A percentile compares a stretch with the other conserved stretches of the same genome.
Evolutionary conservation across 139 green algal species (phyloP).

Genomic region (Chlamydomonas sp.): DNA sequence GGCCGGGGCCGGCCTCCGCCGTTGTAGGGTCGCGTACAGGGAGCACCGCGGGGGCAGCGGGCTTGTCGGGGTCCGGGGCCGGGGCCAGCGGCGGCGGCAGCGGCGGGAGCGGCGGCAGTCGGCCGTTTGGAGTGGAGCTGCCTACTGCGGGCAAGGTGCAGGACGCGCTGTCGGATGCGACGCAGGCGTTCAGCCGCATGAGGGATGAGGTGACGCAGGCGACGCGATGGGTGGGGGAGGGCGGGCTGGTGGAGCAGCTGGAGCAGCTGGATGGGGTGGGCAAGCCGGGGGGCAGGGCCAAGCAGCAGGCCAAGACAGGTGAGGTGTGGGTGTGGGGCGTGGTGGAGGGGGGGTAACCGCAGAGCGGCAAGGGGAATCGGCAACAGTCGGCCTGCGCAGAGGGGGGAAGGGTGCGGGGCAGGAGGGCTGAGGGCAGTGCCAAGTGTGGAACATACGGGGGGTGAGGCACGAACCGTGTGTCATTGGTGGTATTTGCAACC

Average conservation of each 20-base stretch:
- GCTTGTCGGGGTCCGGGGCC: neutral
- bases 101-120: neutral
- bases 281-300: neutral
- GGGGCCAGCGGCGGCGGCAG: neutral
- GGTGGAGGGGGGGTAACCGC: no score
- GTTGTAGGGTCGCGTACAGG: no score
- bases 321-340: neutral
- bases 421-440: no score
- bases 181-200: conserved; percentile 46
- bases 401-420: no score
- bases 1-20: no score
- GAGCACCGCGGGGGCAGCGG: no score
- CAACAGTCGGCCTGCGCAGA: no score
- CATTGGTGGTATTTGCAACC: no score
- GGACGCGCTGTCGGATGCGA: conserved; percentile 45
- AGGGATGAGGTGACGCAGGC: conserved; percentile 46
- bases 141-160: conserved; percentile 8
- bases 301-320: neutral
- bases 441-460: no score
- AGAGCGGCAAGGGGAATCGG: no score
- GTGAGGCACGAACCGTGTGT: no score
- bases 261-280: neutral
- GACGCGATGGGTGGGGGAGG: conserved; percentile 41
- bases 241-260: conserved; percentile 35
- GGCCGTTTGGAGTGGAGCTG: conserved; percentile 10